Evolutionary conservation across 2,329 filamentous ascomycete species (phyloP).

Genomic region (Aaosphaeria arxii): DNA sequence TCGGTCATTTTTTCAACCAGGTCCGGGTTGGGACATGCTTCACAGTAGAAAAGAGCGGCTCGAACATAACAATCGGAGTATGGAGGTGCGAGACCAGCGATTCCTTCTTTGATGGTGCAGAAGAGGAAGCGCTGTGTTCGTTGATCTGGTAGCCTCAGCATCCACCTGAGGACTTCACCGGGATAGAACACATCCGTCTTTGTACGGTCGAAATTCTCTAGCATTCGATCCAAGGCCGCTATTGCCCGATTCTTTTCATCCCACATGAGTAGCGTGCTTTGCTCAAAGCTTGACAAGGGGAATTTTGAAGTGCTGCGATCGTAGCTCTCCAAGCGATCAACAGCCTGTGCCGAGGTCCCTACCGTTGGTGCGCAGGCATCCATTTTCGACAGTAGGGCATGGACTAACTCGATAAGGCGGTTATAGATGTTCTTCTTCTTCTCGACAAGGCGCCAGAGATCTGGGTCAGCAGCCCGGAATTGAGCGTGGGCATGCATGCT

Average conservation of each 20-base stretch:
- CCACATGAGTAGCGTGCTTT: conserved; percentile 19
- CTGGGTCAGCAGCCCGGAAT: conserved; percentile 11
- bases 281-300: conserved; percentile 23
- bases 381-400: conserved; percentile 22
- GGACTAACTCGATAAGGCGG: conserved; percentile 26
- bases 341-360: not conserved
- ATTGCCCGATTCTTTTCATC: conserved; percentile 25
- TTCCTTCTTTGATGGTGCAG: conserved; percentile 27
- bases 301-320: conserved; percentile 23
- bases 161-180: conserved; percentile 30
- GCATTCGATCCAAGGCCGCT: conserved; percentile 32
- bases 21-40: conserved; percentile 12
- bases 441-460: conserved; percentile 26
- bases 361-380: conserved; percentile 18
- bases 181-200: conserved; percentile 31
- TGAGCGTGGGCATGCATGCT: conserved; percentile 20
- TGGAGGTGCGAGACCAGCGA: conserved; percentile 18
- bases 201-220: conserved; percentile 29
- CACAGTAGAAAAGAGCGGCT: conserved; percentile 29
- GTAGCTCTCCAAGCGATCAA: conserved; percentile 17
- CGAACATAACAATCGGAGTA: conserved; percentile 30
- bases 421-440: conserved; percentile 32
- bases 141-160: conserved; percentile 20
- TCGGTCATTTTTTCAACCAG: conserved; percentile 17
- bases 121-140: conserved; percentile 13